A percentile compares a stretch with the other conserved stretches of the same genome.
Conservation (phyloP, 768 basidiomycete species). For the Cantharellus cinnabarinus region DNA sequence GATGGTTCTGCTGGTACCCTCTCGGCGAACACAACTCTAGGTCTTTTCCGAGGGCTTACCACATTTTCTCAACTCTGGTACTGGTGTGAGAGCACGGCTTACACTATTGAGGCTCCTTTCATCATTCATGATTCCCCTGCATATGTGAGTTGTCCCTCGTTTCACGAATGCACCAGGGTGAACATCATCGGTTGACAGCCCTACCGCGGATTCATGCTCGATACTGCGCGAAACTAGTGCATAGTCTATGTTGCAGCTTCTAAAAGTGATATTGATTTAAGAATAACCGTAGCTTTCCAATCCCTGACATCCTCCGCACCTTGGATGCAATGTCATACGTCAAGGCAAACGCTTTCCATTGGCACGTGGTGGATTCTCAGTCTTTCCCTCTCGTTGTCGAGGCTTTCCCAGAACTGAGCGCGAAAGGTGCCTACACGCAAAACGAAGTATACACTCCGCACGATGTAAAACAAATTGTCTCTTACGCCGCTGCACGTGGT, state of each 20-base stretch:
- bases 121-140: slow-evolving; percentile 42
- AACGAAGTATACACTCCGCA: slow-evolving; percentile 29
- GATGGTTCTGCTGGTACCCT: slow-evolving; percentile 35
- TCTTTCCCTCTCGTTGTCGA: slow-evolving; percentile 48
- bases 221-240: slow-evolving; percentile 59
- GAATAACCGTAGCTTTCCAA: slow-evolving; percentile 28
- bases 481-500: slow-evolving; percentile 54
- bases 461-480: slow-evolving; percentile 39
- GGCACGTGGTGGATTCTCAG: slow-evolving; percentile 72
- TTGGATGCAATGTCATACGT: slow-evolving; percentile 61
- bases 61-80: slow-evolving; percentile 61
- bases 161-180: not conserved
- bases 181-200: slow-evolving; percentile 22
- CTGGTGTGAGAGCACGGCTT: slow-evolving; percentile 18
- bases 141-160: slow-evolving; percentile 27
- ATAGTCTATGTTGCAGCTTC: slow-evolving; percentile 11
- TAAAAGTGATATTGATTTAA: not conserved
- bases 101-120: slow-evolving; percentile 35
- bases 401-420: slow-evolving; percentile 37
- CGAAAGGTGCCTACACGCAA: slow-evolving; percentile 37
- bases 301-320: slow-evolving; percentile 42
- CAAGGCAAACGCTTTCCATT: slow-evolving; percentile 48
- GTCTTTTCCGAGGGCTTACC: slow-evolving; percentile 51
- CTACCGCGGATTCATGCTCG: slow-evolving; percentile 61
- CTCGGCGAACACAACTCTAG: slow-evolving; percentile 32